Conservation (phyloP, 768 basidiomycete genomes). For the Neoboletus subvelutipes region DNA sequence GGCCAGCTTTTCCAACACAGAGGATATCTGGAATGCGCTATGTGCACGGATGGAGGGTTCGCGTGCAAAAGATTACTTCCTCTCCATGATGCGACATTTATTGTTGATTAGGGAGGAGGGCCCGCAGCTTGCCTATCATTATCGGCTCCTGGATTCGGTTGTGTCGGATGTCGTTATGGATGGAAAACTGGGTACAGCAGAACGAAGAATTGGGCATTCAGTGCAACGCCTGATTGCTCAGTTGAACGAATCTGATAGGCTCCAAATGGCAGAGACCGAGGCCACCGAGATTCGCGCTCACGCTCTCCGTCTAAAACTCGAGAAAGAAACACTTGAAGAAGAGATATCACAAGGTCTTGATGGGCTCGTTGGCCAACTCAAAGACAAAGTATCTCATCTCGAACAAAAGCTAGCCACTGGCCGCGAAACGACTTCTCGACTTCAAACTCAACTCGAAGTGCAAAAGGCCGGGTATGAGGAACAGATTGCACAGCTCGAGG, state of each 20-base stretch:
- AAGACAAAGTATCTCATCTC: constrained; percentile 61
- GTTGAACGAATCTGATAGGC: constrained; percentile 86
- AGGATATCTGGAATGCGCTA: constrained; percentile 86
- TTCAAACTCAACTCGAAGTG: constrained; percentile 74
- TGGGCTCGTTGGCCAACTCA: constrained; percentile 81
- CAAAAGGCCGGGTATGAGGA: constrained; percentile 84
- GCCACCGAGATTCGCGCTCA: constrained; percentile 64
- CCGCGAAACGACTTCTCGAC: constrained; percentile 69
- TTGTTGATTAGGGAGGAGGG: constrained; percentile 89
- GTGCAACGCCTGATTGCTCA: constrained; percentile 86
- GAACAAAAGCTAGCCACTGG: constrained; percentile 81
- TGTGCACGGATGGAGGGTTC: constrained; percentile 74
- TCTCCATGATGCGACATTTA: constrained; percentile 93
- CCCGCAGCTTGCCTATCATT: constrained; percentile 80
- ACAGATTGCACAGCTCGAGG: constrained; percentile 82
- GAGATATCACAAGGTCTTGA: constrained; percentile 80
- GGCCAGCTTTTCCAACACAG: constrained; percentile 72
- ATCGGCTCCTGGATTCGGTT: constrained; percentile 86
- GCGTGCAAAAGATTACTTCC: constrained; percentile 78
- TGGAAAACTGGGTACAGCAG: constrained; percentile 82
- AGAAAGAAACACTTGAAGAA: constrained; percentile 81
- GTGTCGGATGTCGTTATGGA: constrained; percentile 91
- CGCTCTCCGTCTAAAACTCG: constrained; percentile 64
- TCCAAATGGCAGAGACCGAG: constrained; percentile 77
- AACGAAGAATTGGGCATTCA: constrained; percentile 82